Base-by-base conservation (phyloP, 495 filamentous ascomycete genomes). In the Aspergillus ostianus region DNA sequence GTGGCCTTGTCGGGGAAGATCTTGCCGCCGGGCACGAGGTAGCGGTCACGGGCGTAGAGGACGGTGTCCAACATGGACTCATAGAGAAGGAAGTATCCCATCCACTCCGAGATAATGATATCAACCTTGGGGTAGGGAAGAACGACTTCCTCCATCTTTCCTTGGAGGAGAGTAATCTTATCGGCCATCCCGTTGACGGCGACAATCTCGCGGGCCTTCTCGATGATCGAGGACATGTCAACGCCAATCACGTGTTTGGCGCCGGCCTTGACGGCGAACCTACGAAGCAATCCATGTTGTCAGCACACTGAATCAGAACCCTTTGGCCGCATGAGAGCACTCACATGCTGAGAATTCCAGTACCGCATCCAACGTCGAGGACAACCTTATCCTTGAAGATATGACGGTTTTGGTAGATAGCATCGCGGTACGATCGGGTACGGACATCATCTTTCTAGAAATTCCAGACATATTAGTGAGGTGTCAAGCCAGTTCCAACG, bases 61-160 rank as follows among this genome's bases (percentile, higher is more conserved):
- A 99, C 95, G 44, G 90, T 95, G 60, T 96, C 93, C 59, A 99
- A 78, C 94, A 99, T 99, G 78, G 88, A 90, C 82, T 99, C 94
- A 78, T 97, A 99, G 47, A 98, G 85, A 49, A 99, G 84, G 78
- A 94, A 96, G 80, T 99, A 99, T 49, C 94, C 94, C 94, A 99
- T 99, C 94, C 94, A 99, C 78, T 99, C 94, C 30, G 91, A 96
- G 61, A 99, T 91, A 77, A 99, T 99, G 68, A 99, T 93, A 73
- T 99, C 94, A 64, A 99, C 95, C 69, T 96, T 85, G 54, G 79
- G 74, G 64, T 93, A 93, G 21, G 95, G 94, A 23, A 99, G 86
- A 21, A 78, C 65, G 36, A 97, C 92, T 65, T 99, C 95, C 77
- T 99, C 94, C 85, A 99, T 93, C 79, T 92, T 92, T 50, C 95